A percentile compares a stretch with the other conserved stretches of the same genome.
Conservation (phyloP, 208 protist genomes). For the Zelonia costaricensis region DNA sequence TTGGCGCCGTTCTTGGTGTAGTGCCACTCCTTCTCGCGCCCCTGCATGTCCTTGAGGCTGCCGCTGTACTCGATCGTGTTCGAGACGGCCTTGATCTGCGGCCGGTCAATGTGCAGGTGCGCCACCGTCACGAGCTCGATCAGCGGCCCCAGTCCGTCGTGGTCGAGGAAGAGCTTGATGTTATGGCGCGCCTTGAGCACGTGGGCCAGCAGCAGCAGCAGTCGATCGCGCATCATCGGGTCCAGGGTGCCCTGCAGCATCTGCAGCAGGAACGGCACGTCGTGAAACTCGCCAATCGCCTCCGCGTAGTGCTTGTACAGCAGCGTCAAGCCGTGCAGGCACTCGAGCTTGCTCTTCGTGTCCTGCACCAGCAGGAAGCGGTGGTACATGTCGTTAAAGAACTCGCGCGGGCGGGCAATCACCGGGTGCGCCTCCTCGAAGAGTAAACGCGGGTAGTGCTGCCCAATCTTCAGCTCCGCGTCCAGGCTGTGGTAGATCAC, state of each 20-base stretch:
- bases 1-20: slow-evolving; percentile 47
- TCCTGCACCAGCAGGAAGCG: slow-evolving; percentile 89
- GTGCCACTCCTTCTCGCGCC: slow-evolving; percentile 91
- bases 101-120: slow-evolving; percentile 92
- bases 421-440: slow-evolving; percentile 77
- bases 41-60: slow-evolving; percentile 55
- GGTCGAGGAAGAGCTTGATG: slow-evolving; percentile 93
- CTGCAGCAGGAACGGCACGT: slow-evolving; percentile 81
- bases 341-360: slow-evolving; percentile 63
- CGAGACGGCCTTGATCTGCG: slow-evolving; percentile 63
- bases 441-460: slow-evolving; percentile 89
- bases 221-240: slow-evolving; percentile 82
- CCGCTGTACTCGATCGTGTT: slow-evolving; percentile 83
- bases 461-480: slow-evolving; percentile 87
- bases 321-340: slow-evolving; percentile 89
- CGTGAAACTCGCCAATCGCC: slow-evolving; percentile 83
- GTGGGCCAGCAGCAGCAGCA: slow-evolving; percentile 83
- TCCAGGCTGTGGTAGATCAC: slow-evolving; percentile 89
- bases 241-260: slow-evolving; percentile 78
- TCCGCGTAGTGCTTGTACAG: slow-evolving; percentile 88
- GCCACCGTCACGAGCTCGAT: slow-evolving; percentile 91
- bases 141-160: slow-evolving; percentile 75
- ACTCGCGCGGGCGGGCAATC: slow-evolving; percentile 81
- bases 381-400: slow-evolving; percentile 95
- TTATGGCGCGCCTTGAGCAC: slow-evolving; percentile 79